These are phyloP conservation scores for Ramaria rubella DNA, from an alignment of 768 basidiomycete genomes.

Conservation along the genomic window DNA sequence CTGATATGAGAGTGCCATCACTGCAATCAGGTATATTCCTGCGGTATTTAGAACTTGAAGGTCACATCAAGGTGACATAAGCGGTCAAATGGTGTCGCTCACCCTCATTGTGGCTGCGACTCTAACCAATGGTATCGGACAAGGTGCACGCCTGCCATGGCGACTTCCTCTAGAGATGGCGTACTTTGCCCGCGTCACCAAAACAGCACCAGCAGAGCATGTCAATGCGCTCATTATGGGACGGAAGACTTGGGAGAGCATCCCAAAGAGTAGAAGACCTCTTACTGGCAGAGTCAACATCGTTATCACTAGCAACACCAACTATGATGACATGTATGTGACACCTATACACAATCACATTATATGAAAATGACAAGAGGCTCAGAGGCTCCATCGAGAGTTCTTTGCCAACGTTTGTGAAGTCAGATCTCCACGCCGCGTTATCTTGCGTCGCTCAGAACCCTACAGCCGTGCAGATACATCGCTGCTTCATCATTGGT, in stretches of 20 bases:
- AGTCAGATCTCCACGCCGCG: conserved; percentile 38
- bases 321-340: conserved; percentile 59
- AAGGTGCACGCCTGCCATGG: conserved; percentile 77
- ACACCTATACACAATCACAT: not conserved
- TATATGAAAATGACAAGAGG: not conserved
- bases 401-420: conserved; percentile 29
- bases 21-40: too few species aligned
- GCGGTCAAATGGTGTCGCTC: conserved; percentile 39
- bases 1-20: too few species aligned
- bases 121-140: conserved; percentile 79
- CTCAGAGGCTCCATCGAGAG: conserved; percentile 1
- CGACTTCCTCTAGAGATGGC: conserved; percentile 81
- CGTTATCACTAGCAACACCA: conserved; percentile 57
- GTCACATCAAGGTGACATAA: too few species aligned
- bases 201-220: conserved; percentile 43
- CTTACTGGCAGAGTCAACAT: conserved; percentile 70
- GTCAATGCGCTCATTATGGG: conserved; percentile 90
- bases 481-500: conserved; percentile 82
- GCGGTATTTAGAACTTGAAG: too few species aligned
- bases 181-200: conserved; percentile 83
- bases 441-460: conserved; percentile 24
- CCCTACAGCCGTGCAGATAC: conserved; percentile 22
- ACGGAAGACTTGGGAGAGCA: conserved; percentile 95
- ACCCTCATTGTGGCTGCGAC: conserved; percentile 96
- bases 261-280: conserved; percentile 79